These are phyloP conservation scores for Ramichloridium luteum DNA, from an alignment of 2,329 filamentous ascomycete genomes.

Conservation along the genomic window DNA sequence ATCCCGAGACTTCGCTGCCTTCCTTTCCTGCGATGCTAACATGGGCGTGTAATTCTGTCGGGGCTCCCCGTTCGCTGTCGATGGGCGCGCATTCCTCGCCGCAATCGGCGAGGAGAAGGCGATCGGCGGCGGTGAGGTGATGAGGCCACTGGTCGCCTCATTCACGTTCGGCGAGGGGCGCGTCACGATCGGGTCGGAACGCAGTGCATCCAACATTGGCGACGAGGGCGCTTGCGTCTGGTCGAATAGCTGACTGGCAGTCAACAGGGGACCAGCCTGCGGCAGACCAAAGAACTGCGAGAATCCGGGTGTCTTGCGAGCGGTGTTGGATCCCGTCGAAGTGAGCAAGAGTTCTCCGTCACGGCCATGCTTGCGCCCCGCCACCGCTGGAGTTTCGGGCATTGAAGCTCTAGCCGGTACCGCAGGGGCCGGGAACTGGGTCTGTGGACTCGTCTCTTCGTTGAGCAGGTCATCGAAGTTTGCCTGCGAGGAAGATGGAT, in stretches of 20 bases:
- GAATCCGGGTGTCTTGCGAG: conserved; percentile 30
- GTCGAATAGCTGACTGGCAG: conserved; percentile 35
- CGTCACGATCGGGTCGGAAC: conserved; percentile 33
- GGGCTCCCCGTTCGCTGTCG: conserved; percentile 23
- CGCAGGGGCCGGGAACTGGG: conserved; percentile 13
- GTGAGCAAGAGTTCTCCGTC: conserved; percentile 29
- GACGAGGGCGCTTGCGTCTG: conserved; percentile 36
- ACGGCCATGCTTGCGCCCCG: conserved; percentile 28
- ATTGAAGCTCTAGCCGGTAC: conserved; percentile 22
- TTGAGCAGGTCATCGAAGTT: conserved; percentile 16
- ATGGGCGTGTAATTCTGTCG: conserved; percentile 32
- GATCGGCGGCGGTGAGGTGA: conserved; percentile 26
- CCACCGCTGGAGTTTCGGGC: conserved; percentile 32
- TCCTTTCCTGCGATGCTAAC: conserved; percentile 32
- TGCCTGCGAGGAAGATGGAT: conserved; percentile 10
- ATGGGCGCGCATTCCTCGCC: conserved; percentile 20
- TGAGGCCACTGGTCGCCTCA: conserved; percentile 7
- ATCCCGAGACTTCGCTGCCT: conserved; percentile 16
- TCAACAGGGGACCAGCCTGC: conserved; percentile 26
- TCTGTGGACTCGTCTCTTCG: conserved; percentile 14
- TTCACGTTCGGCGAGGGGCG: conserved; percentile 35
- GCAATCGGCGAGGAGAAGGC: conserved; percentile 27
- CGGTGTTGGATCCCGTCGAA: conserved; percentile 30
- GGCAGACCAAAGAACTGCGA: conserved; percentile 27
- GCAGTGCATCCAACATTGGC: conserved; percentile 25